phyloP scores from a whole-genome alignment of 2,329 filamentous ascomycete genomes.

The Phialophora verrucosa region DNA sequence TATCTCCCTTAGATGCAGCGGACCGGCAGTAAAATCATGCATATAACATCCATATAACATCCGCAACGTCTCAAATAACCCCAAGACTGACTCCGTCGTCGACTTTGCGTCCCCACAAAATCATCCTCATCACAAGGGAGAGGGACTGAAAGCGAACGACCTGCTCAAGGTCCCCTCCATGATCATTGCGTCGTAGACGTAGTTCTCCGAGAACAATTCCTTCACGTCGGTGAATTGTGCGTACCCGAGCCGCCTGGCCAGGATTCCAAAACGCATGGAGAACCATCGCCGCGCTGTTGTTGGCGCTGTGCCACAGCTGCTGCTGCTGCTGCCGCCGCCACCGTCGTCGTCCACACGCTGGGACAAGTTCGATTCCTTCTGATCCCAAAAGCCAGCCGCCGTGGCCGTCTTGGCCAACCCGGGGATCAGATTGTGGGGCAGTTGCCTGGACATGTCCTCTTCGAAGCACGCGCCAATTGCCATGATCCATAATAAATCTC shows the following conservation, averaged over 20 bases:
- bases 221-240: not conserved
- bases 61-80: too few relatives aligned
- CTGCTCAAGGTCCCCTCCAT: slow-evolving; percentile 15
- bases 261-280: not conserved
- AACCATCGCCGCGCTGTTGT: not conserved
- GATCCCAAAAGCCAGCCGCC: slow-evolving; percentile 6
- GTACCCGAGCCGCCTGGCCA: slow-evolving; percentile 12
- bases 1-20: too few relatives aligned
- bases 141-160: not conserved
- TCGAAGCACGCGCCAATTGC: slow-evolving; percentile 17
- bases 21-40: too few relatives aligned
- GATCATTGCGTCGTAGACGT: slow-evolving; percentile 13
- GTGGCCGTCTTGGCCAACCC: not conserved
- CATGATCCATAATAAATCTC: slow-evolving; percentile 17
- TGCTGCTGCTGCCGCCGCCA: not conserved
- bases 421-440: not conserved
- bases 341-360: not conserved
- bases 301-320: too few relatives aligned
- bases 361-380: not conserved
- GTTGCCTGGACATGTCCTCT: slow-evolving; percentile 5
- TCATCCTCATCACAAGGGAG: not conserved
- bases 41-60: too few relatives aligned
- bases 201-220: not conserved
- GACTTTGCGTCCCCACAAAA: too few relatives aligned
- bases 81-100: too few relatives aligned